phyloP scores from a whole-genome alignment of 345 rosid genomes.

The Euphorbia tirucalli region DNA sequence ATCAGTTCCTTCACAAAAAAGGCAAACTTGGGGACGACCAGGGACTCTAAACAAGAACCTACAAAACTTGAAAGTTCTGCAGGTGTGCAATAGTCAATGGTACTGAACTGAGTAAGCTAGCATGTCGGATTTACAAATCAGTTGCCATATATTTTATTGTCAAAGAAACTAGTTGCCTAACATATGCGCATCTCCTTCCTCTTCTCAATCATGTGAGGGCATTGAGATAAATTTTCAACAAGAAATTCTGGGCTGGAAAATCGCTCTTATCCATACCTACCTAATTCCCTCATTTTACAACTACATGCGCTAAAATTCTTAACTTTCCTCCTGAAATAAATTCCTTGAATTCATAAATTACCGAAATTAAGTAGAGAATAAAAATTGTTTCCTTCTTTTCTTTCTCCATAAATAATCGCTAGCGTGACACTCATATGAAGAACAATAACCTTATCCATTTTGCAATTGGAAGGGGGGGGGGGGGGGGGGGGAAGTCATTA shows the following conservation, averaged over 20 bases:
- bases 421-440: neutral
- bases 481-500: neutral
- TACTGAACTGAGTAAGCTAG: neutral
- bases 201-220: neutral
- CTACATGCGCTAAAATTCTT: neutral
- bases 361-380: neutral
- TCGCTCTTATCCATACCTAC: neutral
- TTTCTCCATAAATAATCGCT: neutral
- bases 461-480: too few relatives aligned
- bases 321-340: neutral
- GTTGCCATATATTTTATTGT: neutral
- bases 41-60: neutral
- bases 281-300: neutral
- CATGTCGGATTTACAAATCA: neutral
- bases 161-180: neutral
- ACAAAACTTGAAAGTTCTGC: neutral
- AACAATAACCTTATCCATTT: neutral
- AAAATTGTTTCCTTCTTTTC: neutral
- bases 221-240: neutral
- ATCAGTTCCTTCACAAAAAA: neutral
- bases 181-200: neutral
- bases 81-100: neutral
- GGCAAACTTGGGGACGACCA: neutral
- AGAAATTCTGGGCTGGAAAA: neutral
- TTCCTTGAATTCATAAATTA: neutral